Percentiles rank a stretch among this genome's conserved stretches.
Conservation (phyloP, 2,329 filamentous ascomycete genomes). For the Pseudogymnoascus sp. region DNA sequence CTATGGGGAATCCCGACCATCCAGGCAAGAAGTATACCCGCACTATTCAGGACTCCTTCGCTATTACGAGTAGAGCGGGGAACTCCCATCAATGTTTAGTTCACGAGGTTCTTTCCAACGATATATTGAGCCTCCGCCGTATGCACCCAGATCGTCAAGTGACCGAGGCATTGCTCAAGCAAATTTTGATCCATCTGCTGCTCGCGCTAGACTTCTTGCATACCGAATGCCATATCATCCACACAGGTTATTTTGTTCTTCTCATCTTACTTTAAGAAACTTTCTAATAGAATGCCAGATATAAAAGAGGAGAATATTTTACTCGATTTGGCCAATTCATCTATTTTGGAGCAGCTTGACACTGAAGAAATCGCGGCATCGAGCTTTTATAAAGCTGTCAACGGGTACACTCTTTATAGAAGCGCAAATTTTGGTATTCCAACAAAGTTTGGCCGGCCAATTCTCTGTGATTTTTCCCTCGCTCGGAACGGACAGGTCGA, state of each 20-base stretch:
- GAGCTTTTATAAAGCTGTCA: slow-evolving; percentile 16
- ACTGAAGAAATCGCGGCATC: slow-evolving; percentile 17
- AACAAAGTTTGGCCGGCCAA: slow-evolving; percentile 19
- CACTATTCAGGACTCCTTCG: slow-evolving; percentile 19
- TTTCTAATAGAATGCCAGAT: slow-evolving; percentile 16
- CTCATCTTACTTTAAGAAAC: slow-evolving; percentile 12
- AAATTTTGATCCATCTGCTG: background rate
- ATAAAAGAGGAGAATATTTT: slow-evolving; percentile 22
- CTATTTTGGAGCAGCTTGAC: slow-evolving; percentile 19
- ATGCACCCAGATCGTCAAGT: slow-evolving; percentile 12
- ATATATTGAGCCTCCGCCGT: slow-evolving; percentile 17
- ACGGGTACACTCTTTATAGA: slow-evolving; percentile 19
- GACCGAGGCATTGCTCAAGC: background rate
- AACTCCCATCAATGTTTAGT: slow-evolving; percentile 20
- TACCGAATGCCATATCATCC: slow-evolving; percentile 10
- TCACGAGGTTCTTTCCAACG: slow-evolving; percentile 19
- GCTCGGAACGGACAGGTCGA: slow-evolving; percentile 18
- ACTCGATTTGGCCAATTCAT: slow-evolving; percentile 17
- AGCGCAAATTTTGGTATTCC: slow-evolving; percentile 19
- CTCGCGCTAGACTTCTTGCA: slow-evolving; percentile 11
- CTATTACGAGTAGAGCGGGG: slow-evolving; percentile 16
- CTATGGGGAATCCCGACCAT: slow-evolving; percentile 16
- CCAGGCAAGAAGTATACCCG: slow-evolving; percentile 14
- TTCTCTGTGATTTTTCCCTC: slow-evolving; percentile 21
- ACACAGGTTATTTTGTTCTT: slow-evolving; percentile 12